phyloP scores from a whole-genome alignment of 2,329 filamentous ascomycete genomes.

The Ascosphaera apis region DNA sequence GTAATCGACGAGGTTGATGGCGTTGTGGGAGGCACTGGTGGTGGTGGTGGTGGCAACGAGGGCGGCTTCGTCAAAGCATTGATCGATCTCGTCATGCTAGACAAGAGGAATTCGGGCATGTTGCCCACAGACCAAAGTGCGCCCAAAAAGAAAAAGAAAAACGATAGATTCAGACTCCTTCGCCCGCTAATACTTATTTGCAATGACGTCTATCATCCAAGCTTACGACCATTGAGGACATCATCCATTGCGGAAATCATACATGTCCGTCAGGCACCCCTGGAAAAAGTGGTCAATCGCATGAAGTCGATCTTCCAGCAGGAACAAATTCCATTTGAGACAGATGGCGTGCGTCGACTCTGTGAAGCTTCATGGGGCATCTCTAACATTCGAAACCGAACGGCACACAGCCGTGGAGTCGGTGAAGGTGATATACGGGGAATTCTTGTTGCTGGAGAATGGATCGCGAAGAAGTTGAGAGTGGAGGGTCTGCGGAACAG shows the following conservation, averaged over 20 bases:
- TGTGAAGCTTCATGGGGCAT: slow-evolving; percentile 46
- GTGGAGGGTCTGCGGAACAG: slow-evolving; percentile 17
- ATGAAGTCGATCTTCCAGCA: slow-evolving; percentile 69
- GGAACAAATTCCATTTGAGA: slow-evolving; percentile 72
- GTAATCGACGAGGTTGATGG: slow-evolving; percentile 95
- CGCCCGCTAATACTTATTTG: slow-evolving; percentile 83
- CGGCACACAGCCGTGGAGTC: slow-evolving; percentile 20
- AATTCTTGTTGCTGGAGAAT: slow-evolving; percentile 41
- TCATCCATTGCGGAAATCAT: slow-evolving; percentile 71
- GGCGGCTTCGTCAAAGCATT: slow-evolving; percentile 89
- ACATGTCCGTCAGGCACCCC: slow-evolving; percentile 66
- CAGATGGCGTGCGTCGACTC: slow-evolving; percentile 57
- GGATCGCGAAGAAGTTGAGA: slow-evolving; percentile 37
- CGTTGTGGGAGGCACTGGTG: slow-evolving; percentile 57
- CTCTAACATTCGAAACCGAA: slow-evolving; percentile 30
- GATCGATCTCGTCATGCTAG: slow-evolving; percentile 67
- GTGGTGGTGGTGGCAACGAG: slow-evolving; percentile 52
- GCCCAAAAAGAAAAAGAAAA: slow-evolving; percentile 26
- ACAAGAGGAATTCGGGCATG: slow-evolving; percentile 50
- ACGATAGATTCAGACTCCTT: slow-evolving; percentile 64
- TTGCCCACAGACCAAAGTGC: slow-evolving; percentile 7
- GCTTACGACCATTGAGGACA: slow-evolving; percentile 65
- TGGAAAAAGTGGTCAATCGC: slow-evolving; percentile 64
- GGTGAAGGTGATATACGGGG: slow-evolving; percentile 36
- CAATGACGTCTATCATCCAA: slow-evolving; percentile 89